Conservation (phyloP, 2,329 filamentous ascomycete species). For the Fusarium lyarnte region DNA sequence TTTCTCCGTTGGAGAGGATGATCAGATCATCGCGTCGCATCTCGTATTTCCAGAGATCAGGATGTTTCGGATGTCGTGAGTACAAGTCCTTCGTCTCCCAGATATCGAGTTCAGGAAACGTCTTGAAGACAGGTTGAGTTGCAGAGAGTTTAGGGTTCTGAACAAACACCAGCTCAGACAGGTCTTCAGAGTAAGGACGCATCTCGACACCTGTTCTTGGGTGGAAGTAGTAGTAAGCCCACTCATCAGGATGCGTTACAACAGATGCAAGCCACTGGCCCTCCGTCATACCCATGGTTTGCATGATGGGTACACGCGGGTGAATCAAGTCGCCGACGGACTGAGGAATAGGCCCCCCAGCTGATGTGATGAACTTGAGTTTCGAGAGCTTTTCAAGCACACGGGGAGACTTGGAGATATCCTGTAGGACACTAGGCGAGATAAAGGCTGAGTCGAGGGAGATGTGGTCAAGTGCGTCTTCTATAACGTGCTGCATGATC, state of each 20-base stretch:
- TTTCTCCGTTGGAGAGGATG: neutral
- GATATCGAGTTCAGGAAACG: neutral
- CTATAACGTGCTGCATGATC: neutral
- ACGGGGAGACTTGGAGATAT: neutral
- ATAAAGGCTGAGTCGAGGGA: neutral
- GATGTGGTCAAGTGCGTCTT: neutral
- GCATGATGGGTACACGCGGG: neutral
- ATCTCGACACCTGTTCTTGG: neutral
- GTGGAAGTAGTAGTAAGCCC: neutral
- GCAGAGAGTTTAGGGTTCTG: neutral
- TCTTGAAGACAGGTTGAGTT: neutral
- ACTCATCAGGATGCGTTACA: neutral
- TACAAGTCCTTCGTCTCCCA: neutral
- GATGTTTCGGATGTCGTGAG: neutral
- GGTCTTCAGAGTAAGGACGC: neutral
- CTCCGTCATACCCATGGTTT: neutral
- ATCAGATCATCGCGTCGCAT: neutral
- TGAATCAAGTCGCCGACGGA: neutral
- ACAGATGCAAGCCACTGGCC: neutral
- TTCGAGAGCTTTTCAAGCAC: neutral
- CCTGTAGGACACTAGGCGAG: neutral
- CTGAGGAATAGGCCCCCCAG: neutral
- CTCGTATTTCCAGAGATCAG: neutral
- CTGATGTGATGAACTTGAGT: neutral
- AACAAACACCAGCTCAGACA: neutral